Evolutionary conservation across 345 rosid species (phyloP), one percentile per base, ranked within the genome.

Genomic region (Lepidium aucheri): DNA sequence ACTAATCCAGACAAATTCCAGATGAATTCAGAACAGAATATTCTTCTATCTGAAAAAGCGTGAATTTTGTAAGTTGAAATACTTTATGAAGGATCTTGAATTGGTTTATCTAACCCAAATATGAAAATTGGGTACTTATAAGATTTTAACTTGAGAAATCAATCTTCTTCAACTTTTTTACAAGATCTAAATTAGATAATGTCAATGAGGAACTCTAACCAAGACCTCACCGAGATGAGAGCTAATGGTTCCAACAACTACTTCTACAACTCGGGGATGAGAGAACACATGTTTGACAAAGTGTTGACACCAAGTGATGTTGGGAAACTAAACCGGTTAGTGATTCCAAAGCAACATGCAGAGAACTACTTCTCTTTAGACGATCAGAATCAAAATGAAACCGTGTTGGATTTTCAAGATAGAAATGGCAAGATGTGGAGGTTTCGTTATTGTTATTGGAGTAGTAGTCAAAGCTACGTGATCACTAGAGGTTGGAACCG

Each of bases 401-500:
- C 81, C 10, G 62, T 85, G 15, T 72, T 90, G 79, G 89, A 90
- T 67, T 93, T 93, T 63, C 88, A 87, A 72, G 98, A 92, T 75
- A 73, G 71, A 30, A 78, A 67, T 67, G 93, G 91, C 28, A 89
- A 87, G 77, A 57, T 75, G 6, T 89, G 95, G 96, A 77, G 84
- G 70, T 86, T 92, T 76, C 77, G 93, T 34, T 89, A 93, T 83
- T 93, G 96, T 12, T 93, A 87, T 70, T 89, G 96, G 96, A 85
- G 76, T 63, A 87, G 93, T 73, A 92, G 96, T 83, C 95, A 92
- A 81, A 92, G 96, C 82, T 92, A 92, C 50, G 96, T 89, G 28
- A 89, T 92, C 93, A 92, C 96, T 0, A 92, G 83, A 78, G 98
- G 95, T 1, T 89, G 98, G 96, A 89, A 84, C 81, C 87, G 89